phyloP scores from a whole-genome alignment of 2,329 filamentous ascomycete species.

The Shiraia bambusicola region DNA sequence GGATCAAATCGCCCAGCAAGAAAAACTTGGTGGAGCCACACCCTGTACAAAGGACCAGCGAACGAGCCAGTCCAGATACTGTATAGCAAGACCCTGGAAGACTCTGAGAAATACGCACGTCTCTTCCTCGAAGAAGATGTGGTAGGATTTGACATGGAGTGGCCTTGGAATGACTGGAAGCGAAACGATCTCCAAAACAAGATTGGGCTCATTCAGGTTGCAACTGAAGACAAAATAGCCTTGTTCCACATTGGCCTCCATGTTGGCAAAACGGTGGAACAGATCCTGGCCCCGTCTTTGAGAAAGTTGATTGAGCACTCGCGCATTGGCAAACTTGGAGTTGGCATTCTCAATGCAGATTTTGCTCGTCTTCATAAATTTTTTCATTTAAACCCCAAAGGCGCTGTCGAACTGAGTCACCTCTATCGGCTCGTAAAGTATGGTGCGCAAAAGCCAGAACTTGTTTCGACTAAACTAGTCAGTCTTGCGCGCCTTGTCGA shows the following conservation, averaged over 20 bases:
- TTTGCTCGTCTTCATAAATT: constrained; percentile 65
- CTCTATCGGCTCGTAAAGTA: constrained; percentile 76
- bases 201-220: constrained; percentile 80
- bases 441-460: constrained; percentile 52
- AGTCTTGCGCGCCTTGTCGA: constrained; percentile 69
- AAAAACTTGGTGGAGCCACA: constrained; percentile 64
- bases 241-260: constrained; percentile 76
- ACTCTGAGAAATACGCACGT: constrained; percentile 65
- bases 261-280: constrained; percentile 44
- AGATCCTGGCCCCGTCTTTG: constrained; percentile 71
- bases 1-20: constrained; percentile 4
- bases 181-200: constrained; percentile 61
- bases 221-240: constrained; percentile 72
- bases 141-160: constrained; percentile 90
- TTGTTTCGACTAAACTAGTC: constrained; percentile 53
- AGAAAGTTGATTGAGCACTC: constrained; percentile 71
- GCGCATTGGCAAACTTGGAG: constrained; percentile 72
- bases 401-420: constrained; percentile 79
- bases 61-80: constrained; percentile 65
- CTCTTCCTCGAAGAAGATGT: constrained; percentile 70
- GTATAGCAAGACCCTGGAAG: constrained; percentile 70
- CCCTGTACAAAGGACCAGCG: constrained; percentile 61
- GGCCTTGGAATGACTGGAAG: constrained; percentile 58
- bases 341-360: constrained; percentile 66
- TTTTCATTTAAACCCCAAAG: constrained; percentile 64